phyloP scores from a whole-genome alignment of 768 basidiomycete species.

The Filobasidium wieringae region DNA sequence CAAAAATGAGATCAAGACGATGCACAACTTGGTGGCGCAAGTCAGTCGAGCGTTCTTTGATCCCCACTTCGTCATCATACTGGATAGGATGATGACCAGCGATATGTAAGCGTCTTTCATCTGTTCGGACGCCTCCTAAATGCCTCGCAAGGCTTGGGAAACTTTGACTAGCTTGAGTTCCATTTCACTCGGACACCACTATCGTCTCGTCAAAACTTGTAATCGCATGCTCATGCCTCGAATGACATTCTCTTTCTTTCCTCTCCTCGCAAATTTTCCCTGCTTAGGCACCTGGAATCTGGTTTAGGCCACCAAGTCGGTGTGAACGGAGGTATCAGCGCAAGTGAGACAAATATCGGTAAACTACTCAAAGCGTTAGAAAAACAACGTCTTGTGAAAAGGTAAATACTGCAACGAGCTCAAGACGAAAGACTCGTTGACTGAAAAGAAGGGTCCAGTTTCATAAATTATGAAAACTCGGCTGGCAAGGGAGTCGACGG shows the following conservation, averaged over 20 bases:
- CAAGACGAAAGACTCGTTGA: not conserved
- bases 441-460: not conserved
- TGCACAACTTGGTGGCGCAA: slow-evolving; percentile 80
- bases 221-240: not conserved
- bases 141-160: no score
- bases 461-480: slow-evolving; percentile 6
- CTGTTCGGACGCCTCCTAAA: no score
- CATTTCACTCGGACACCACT: no score
- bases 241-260: not conserved
- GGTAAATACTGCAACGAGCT: not conserved
- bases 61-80: slow-evolving; percentile 72
- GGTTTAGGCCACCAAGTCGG: not conserved
- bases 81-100: slow-evolving; percentile 80
- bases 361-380: not conserved
- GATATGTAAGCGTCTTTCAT: not conserved
- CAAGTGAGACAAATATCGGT: slow-evolving; percentile 24
- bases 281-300: not conserved
- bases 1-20: slow-evolving; percentile 38
- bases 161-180: not conserved
- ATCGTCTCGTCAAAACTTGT: not conserved
- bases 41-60: slow-evolving; percentile 93
- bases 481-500: slow-evolving; percentile 2
- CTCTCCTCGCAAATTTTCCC: not conserved
- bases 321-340: not conserved
- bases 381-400: slow-evolving; percentile 12